A percentile compares a stretch with the other conserved stretches of the same genome.
Evolutionary conservation across 331 rosid genomes (phyloP).

Genomic region (Dryas integrifolia): DNA sequence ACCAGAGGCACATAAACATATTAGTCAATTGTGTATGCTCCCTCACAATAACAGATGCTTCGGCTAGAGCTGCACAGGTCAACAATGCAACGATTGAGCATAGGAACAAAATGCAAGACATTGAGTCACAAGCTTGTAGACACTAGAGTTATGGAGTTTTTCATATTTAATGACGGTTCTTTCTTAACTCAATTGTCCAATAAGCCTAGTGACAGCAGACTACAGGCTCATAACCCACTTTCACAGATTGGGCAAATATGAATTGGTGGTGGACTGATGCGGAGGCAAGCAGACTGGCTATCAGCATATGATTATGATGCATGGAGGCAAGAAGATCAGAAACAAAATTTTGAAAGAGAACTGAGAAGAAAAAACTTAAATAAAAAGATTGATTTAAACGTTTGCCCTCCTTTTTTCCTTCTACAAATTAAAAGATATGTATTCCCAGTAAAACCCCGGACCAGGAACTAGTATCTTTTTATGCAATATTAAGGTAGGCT

Average conservation of each 20-base stretch:
- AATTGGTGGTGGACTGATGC: neutral
- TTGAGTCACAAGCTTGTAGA: neutral
- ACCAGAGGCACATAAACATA: constrained; percentile 87
- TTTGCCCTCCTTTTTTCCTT: neutral
- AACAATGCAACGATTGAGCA: constrained; percentile 22
- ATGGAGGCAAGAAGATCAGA: neutral
- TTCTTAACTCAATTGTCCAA: neutral
- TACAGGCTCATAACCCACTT: neutral
- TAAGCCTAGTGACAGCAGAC: neutral
- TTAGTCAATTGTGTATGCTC: constrained; percentile 67
- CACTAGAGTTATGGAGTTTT: neutral
- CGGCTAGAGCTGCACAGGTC: constrained; percentile 68
- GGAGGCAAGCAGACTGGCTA: neutral
- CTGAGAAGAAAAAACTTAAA: neutral
- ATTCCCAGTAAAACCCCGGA: neutral
- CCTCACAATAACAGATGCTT: constrained; percentile 87
- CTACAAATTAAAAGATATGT: neutral
- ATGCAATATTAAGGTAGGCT: neutral
- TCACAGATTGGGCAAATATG: neutral
- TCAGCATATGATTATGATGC: neutral
- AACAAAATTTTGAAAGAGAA: neutral
- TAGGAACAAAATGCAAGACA: neutral
- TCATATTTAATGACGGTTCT: neutral
- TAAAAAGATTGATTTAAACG: neutral
- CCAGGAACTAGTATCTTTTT: neutral